phyloP scores from a whole-genome alignment of 2,329 filamentous ascomycete genomes.

The Colletotrichum sp. region DNA sequence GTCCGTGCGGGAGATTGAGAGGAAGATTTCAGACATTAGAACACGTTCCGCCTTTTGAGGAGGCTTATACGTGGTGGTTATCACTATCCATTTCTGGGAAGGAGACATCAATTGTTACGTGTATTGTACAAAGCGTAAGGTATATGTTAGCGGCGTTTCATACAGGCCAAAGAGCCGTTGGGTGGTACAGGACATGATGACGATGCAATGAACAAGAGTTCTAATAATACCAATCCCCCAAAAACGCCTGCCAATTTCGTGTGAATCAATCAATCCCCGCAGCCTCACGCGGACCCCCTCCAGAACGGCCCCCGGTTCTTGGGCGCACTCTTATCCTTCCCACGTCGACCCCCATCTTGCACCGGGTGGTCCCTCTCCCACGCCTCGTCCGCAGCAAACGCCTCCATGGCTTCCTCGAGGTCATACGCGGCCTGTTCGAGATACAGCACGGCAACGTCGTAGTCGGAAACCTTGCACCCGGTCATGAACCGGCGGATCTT shows the following conservation, averaged over 20 bases:
- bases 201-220: constrained; percentile 21
- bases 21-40: constrained; percentile 81
- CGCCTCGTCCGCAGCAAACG: constrained; percentile 73
- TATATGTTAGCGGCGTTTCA: constrained; percentile 18
- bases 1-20: constrained; percentile 90
- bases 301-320: constrained; percentile 33
- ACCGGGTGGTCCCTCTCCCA: constrained; percentile 77
- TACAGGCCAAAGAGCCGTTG: constrained; percentile 14
- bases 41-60: constrained; percentile 63
- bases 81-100: not conserved
- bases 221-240: constrained; percentile 7
- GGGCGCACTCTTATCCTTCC: constrained; percentile 28
- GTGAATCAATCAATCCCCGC: not conserved
- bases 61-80: not conserved
- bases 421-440: constrained; percentile 73
- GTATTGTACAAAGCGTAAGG: constrained; percentile 15
- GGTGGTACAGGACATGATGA: constrained; percentile 21
- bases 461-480: constrained; percentile 77
- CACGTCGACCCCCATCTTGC: constrained; percentile 33
- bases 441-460: constrained; percentile 77
- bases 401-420: constrained; percentile 66
- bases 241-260: not conserved
- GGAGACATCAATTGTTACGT: not conserved
- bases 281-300: constrained; percentile 26
- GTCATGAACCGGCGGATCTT: constrained; percentile 82